Evolutionary conservation across 371 early-diverging fungal genomes (phyloP), one percentile per base, ranked within the genome.

Genomic region (Actinomucor elegans): DNA sequence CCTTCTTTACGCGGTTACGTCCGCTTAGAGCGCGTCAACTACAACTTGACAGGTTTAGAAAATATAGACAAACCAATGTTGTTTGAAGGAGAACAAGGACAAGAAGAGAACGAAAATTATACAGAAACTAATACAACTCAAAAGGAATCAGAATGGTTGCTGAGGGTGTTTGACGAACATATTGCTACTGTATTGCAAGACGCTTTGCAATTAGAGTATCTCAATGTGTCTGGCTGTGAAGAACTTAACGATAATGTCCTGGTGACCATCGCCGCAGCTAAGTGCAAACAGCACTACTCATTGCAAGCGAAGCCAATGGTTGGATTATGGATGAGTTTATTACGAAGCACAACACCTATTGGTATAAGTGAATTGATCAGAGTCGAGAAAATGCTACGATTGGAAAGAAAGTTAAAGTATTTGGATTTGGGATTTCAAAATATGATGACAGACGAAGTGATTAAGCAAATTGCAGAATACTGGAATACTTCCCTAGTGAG

Each of bases 61-160:
- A 17, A 29, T 6, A 43, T 66, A 3, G 55, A 60, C 4, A 42
- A 11, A 26, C 47, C 60, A 3, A 55, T 50, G 56, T 47, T 46
- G 1, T 20, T 46, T 5, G 37, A 32, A 2, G 32, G 50, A 38
- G 6, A 21, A 26, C 5, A 28, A 21, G 0, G 20, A 41, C 12
- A 29, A 27, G 15, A 28, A 15, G 36, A 46, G 45, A 21, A 67
- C 14, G 66, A 69, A 42, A 67, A 73, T 48, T 66, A 65, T 32
- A 26, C 36, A 17, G 76, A 72, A 37, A 31, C 73, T 8, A 65
- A 76, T 35, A 70, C 66, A 6, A 62, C 68, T 0, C 29, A 44
- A 23, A 76, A 76, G 40, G 73, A 72, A 35, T 56, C 69, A 20
- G 77, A 72, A 34, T 76, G 77, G 77, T 52, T 76, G 0, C 32